These are phyloP conservation scores for Tieghemiomyces parasiticus DNA, from an alignment of 192 early-diverging fungal species.

Conservation along the genomic window DNA sequence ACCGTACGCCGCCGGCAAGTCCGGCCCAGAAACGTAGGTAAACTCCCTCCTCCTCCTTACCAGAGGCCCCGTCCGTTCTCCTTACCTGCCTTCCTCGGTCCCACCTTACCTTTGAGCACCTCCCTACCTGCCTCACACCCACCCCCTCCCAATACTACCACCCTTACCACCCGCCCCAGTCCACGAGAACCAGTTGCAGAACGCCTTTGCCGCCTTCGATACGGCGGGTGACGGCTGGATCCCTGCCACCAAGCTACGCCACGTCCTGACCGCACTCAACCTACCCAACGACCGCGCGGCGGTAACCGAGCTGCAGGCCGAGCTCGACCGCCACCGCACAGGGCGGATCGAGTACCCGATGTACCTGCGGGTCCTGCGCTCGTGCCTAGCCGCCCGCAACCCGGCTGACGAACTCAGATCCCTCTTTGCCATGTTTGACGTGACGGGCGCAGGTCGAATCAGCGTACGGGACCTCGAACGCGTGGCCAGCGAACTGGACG, in stretches of 20 bases:
- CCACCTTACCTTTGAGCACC: too few relatives aligned
- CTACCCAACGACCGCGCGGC: slow-evolving; percentile 6
- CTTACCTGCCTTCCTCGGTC: too few relatives aligned
- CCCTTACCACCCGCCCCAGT: too few relatives aligned
- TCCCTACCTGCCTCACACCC: too few relatives aligned
- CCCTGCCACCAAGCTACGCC: slow-evolving; percentile 12
- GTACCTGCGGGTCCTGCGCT: neutral
- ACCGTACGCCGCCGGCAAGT: too few relatives aligned
- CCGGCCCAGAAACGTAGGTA: too few relatives aligned
- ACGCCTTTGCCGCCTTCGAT: slow-evolving; percentile 25
- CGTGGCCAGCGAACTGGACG: slow-evolving; percentile 44
- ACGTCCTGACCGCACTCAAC: slow-evolving; percentile 14
- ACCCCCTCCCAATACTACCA: too few relatives aligned
- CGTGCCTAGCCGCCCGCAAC: slow-evolving; percentile 26
- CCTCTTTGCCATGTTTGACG: slow-evolving; percentile 70
- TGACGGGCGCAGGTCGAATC: slow-evolving; percentile 49
- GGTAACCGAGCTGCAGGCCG: slow-evolving; percentile 13
- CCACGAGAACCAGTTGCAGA: slow-evolving; percentile 15
- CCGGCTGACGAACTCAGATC: slow-evolving; percentile 52
- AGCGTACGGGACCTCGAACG: slow-evolving; percentile 59
- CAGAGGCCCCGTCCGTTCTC: too few relatives aligned
- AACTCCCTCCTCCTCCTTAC: too few relatives aligned
- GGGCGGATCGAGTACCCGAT: slow-evolving; percentile 18
- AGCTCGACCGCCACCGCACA: slow-evolving; percentile 19
- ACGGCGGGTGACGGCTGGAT: slow-evolving; percentile 16